Percentiles rank a stretch among this genome's conserved stretches.
Conservation (phyloP, 2,329 filamentous ascomycete species). For the Lasiodiplodia sp. region DNA sequence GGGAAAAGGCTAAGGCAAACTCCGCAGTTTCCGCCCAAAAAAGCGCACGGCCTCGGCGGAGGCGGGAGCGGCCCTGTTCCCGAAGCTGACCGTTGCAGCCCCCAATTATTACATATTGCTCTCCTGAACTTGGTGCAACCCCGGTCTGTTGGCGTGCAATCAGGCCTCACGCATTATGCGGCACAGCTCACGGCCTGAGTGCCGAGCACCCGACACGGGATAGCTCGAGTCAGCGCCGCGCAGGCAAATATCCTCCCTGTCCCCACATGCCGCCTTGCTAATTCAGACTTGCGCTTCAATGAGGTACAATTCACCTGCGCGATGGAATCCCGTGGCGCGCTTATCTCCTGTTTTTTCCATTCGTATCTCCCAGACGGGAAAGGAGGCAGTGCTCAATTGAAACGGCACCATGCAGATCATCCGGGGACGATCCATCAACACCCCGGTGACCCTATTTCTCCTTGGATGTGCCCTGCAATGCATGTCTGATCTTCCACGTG, state of each 20-base stretch:
- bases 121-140: background rate
- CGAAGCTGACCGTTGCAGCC: background rate
- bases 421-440: background rate
- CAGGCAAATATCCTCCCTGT: background rate
- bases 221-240: background rate
- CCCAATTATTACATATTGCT: background rate
- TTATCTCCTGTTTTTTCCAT: background rate
- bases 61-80: background rate
- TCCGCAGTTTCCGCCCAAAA: background rate
- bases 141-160: slow-evolving; percentile 15
- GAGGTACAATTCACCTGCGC: background rate
- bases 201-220: background rate
- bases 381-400: slow-evolving; percentile 6
- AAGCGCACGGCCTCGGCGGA: slow-evolving; percentile 1
- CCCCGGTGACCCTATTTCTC: background rate
- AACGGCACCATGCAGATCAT: slow-evolving; percentile 14
- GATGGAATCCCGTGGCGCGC: background rate
- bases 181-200: background rate
- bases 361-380: background rate
- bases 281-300: no score
- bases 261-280: no score
- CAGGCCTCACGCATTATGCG: background rate
- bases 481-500: background rate
- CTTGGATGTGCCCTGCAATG: slow-evolving; percentile 8
- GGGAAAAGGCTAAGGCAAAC: background rate